Evolutionary conservation across 768 basidiomycete species (phyloP).

Genomic region (Leccinum longicurvipes): DNA sequence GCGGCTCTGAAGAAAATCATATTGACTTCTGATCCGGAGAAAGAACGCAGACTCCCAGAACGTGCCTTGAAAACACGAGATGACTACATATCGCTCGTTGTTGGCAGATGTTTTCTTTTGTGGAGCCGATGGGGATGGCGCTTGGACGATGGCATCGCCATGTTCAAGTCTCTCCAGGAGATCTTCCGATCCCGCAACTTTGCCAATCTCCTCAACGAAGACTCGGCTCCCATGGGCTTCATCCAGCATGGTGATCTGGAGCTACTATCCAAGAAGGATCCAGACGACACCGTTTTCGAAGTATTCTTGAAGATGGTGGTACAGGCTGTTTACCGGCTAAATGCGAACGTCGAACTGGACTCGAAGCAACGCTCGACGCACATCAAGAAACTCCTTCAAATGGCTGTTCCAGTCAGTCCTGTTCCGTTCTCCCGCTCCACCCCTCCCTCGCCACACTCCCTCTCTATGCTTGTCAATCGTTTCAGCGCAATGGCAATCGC

Average conservation of each 20-base stretch:
- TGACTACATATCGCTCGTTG: slow-evolving; percentile 64
- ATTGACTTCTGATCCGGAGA: slow-evolving; percentile 44
- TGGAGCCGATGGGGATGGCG: slow-evolving; percentile 77
- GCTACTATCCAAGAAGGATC: slow-evolving; percentile 48
- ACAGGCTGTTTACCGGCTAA: slow-evolving; percentile 42
- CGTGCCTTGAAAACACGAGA: slow-evolving; percentile 55
- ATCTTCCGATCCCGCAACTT: slow-evolving; percentile 79
- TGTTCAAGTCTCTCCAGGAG: slow-evolving; percentile 64
- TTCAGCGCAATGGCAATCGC: slow-evolving; percentile 70
- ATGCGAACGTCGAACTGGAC: slow-evolving; percentile 34
- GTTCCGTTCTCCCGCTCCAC: slow-evolving; percentile 57
- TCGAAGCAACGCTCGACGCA: slow-evolving; percentile 39
- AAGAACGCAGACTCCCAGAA: slow-evolving; percentile 38
- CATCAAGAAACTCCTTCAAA: slow-evolving; percentile 65
- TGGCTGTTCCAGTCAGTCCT: slow-evolving; percentile 68
- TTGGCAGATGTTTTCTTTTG: slow-evolving; percentile 71
- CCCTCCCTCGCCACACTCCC: slow-evolving; percentile 50
- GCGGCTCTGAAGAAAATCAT: slow-evolving; percentile 57
- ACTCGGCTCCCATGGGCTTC: slow-evolving; percentile 69
- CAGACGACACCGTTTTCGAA: slow-evolving; percentile 69
- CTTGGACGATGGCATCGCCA: slow-evolving; percentile 48
- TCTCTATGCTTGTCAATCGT: slow-evolving; percentile 81
- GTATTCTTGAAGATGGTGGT: slow-evolving; percentile 79
- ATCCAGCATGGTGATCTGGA: slow-evolving; percentile 52
- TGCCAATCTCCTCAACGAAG: slow-evolving; percentile 61